Percentiles rank a stretch among this genome's conserved stretches.
Conservation (phyloP, 352 stramenopile genomes). For the Phytophthora vignae region DNA sequence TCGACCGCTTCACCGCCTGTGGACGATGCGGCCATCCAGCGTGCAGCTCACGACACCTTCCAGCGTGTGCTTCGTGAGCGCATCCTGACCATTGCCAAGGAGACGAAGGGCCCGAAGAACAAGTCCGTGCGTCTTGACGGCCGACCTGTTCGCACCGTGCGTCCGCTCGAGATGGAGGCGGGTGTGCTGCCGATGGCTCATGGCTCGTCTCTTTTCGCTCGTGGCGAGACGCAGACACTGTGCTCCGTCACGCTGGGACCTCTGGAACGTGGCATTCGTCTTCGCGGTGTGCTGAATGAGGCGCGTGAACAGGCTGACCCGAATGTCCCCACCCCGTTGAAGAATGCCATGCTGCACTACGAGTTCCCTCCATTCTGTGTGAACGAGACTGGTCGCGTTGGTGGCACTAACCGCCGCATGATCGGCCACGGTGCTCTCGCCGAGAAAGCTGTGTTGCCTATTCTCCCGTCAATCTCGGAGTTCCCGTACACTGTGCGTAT, state of each 20-base stretch:
- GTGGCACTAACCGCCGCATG: constrained; percentile 92
- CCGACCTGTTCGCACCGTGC: constrained; percentile 81
- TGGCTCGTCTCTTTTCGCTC: constrained; percentile 88
- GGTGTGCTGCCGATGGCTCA: constrained; percentile 90
- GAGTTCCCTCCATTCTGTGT: constrained; percentile 98
- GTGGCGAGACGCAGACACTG: constrained; percentile 91
- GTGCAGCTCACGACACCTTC: constrained; percentile 83
- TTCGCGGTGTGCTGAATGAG: constrained; percentile 69
- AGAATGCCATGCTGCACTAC: constrained; percentile 97
- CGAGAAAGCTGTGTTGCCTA: constrained; percentile 95
- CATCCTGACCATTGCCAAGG: constrained; percentile 53
- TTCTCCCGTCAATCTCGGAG: constrained; percentile 90
- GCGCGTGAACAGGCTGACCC: constrained; percentile 46
- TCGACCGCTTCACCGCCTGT: constrained; percentile 31
- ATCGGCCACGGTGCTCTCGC: constrained; percentile 97
- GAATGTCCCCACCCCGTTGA: constrained; percentile 44
- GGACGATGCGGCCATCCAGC: constrained; percentile 61
- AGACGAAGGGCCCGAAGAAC: constrained; percentile 33
- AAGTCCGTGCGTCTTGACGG: constrained; percentile 88
- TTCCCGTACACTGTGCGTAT: constrained; percentile 98
- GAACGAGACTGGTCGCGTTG: constrained; percentile 93
- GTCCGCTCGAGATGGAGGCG: constrained; percentile 87
- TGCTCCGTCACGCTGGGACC: constrained; percentile 91
- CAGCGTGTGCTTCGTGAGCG: constrained; percentile 72
- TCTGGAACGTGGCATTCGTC: constrained; percentile 73